phyloP scores from a whole-genome alignment of 805 yeast genomes.

The Saturnispora quitensis region DNA sequence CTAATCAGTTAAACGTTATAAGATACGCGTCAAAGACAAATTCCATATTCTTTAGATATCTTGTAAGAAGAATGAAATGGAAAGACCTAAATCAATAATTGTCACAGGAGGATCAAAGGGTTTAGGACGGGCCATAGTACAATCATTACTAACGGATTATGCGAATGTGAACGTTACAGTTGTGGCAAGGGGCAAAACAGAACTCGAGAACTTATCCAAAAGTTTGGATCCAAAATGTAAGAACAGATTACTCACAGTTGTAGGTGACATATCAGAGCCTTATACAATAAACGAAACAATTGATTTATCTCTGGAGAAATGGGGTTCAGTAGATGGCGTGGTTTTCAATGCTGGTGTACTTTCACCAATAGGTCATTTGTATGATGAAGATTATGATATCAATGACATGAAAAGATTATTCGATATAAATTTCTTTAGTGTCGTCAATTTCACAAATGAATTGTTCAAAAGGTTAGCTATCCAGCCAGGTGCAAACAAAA shows the following conservation, averaged over 20 bases:
- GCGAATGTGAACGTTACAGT: slow-evolving; percentile 43
- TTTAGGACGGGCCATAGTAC: slow-evolving; percentile 72
- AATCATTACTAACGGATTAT: slow-evolving; percentile 33
- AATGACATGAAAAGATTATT: slow-evolving; percentile 53
- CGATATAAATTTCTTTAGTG: slow-evolving; percentile 72
- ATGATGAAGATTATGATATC: slow-evolving; percentile 37
- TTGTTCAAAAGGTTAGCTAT: slow-evolving; percentile 36
- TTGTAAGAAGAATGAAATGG: neutral
- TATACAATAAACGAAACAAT: slow-evolving; percentile 32
- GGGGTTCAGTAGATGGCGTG: slow-evolving; percentile 53
- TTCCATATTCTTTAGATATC: neutral
- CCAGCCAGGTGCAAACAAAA: slow-evolving; percentile 34
- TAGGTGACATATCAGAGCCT: slow-evolving; percentile 52
- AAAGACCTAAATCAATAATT: slow-evolving; percentile 21
- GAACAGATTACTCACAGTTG: slow-evolving; percentile 40
- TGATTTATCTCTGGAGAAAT: slow-evolving; percentile 34
- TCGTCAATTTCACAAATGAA: slow-evolving; percentile 47
- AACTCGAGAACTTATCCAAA: slow-evolving; percentile 26
- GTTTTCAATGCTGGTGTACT: slow-evolving; percentile 78
- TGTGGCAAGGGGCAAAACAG: slow-evolving; percentile 56
- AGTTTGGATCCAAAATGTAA: slow-evolving; percentile 38
- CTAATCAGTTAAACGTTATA: neutral
- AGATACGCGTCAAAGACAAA: neutral
- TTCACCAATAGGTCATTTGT: slow-evolving; percentile 60
- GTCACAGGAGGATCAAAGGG: slow-evolving; percentile 69